These are phyloP conservation scores for Biancaea sappan DNA, from an alignment of 306 rosid genomes.

Conservation along the genomic window DNA sequence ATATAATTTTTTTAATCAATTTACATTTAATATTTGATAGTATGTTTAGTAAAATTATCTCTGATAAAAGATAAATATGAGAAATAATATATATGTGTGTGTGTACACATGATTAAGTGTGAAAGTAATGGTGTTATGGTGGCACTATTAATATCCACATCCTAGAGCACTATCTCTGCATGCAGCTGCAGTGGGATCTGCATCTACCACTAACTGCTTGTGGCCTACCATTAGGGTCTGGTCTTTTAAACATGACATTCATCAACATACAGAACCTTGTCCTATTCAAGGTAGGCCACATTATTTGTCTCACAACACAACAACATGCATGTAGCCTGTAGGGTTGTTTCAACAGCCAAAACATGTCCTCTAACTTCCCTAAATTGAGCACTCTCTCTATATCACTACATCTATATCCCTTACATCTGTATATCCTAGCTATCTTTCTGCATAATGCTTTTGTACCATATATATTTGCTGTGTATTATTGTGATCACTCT, in stretches of 20 bases:
- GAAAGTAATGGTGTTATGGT: constrained; percentile 6
- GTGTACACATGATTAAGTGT: constrained; percentile 7
- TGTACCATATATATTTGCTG: not conserved
- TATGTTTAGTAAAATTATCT: too few species aligned
- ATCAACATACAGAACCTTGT: constrained; percentile 20
- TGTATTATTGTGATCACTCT: not conserved
- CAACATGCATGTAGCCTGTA: not conserved
- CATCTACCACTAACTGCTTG: constrained; percentile 3
- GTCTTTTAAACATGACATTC: not conserved
- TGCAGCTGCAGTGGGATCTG: constrained; percentile 32
- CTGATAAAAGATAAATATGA: too few species aligned
- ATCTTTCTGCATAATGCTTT: not conserved
- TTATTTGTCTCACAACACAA: not conserved
- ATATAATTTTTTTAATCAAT: too few species aligned
- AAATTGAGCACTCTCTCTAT: not conserved
- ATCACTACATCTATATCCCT: too few species aligned
- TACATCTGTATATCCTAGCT: constrained; percentile 22
- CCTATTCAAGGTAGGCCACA: not conserved
- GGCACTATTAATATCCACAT: constrained; percentile 1
- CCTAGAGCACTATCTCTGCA: constrained; percentile 18
- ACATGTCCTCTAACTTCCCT: not conserved
- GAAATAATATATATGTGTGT: too few species aligned
- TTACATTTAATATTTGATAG: too few species aligned
- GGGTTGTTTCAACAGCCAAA: constrained; percentile 4
- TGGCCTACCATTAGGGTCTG: not conserved